Evolutionary conservation across 1,284 basidiomycete genomes (phyloP).

Genomic region (Moesziomyces sp.): DNA sequence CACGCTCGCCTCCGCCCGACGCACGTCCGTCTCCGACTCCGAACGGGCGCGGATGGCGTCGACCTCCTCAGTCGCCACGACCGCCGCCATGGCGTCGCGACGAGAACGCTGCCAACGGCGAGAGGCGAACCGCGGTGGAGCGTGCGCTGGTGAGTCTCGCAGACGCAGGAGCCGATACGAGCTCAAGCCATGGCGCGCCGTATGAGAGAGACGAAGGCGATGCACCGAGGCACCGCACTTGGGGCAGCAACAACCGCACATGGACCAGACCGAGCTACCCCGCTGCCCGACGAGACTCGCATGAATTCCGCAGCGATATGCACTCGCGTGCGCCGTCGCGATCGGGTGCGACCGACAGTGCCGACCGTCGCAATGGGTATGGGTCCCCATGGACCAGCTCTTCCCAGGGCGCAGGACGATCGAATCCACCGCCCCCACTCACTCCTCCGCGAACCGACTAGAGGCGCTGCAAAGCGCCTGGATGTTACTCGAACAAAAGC

Average conservation of each 20-base stretch:
- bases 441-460: constrained; percentile 19
- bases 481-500: too few species aligned
- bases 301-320: too few species aligned
- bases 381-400: constrained; percentile 4
- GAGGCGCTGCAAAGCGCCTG: too few species aligned
- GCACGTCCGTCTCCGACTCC: constrained; percentile 5
- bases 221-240: neutral
- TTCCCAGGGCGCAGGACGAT: neutral
- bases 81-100: neutral
- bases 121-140: constrained; percentile 21
- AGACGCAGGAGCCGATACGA: constrained; percentile 14
- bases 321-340: too few species aligned
- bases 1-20: constrained; percentile 8
- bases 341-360: too few species aligned
- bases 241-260: constrained; percentile 4
- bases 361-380: too few species aligned
- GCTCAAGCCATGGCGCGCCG: too few species aligned
- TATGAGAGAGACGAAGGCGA: neutral
- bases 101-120: constrained; percentile 4
- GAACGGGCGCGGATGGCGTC: constrained; percentile 1
- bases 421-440: constrained; percentile 5
- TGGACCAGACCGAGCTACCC: neutral
- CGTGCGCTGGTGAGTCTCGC: constrained; percentile 24
- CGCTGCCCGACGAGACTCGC: too few species aligned
- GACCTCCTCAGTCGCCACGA: constrained; percentile 2